phyloP scores from a whole-genome alignment of 768 basidiomycete species.

The Pulveroboletus sp. region DNA sequence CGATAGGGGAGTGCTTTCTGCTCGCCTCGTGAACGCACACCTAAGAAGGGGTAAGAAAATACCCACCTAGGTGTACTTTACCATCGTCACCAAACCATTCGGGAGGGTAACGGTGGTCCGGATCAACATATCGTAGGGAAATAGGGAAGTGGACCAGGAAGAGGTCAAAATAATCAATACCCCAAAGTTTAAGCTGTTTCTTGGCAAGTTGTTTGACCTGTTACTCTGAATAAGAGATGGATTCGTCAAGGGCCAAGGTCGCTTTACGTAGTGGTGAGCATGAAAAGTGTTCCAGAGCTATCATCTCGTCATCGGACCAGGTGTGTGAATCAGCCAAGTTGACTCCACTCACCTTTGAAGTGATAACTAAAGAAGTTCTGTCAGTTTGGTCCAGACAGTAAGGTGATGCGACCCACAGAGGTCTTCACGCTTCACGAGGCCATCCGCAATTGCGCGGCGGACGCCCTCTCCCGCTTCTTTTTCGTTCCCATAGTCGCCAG shows the following conservation, averaged over 20 bases:
- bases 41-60: neutral
- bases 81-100: conserved; percentile 79
- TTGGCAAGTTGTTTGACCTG: conserved; percentile 55
- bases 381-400: conserved; percentile 1
- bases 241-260: neutral
- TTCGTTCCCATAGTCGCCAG: conserved; percentile 88
- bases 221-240: neutral
- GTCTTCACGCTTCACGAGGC: conserved; percentile 85
- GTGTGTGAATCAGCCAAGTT: neutral
- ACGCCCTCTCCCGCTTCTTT: conserved; percentile 81
- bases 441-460: conserved; percentile 72
- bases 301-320: conserved; percentile 6
- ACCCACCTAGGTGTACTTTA: conserved; percentile 61
- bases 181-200: conserved; percentile 77
- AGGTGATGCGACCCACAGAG: conserved; percentile 53
- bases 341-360: conserved; percentile 59
- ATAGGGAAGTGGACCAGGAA: conserved; percentile 87
- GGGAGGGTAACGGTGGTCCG: conserved; percentile 71
- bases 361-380: conserved; percentile 54
- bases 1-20: conserved; percentile 66
- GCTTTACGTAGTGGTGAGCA: conserved; percentile 65
- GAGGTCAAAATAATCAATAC: conserved; percentile 80
- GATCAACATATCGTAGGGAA: conserved; percentile 77
- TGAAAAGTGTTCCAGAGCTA: conserved; percentile 92
- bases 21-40: neutral